Conservation (phyloP, 2,329 filamentous ascomycete genomes). For the Arthrobotrys sinensis region DNA sequence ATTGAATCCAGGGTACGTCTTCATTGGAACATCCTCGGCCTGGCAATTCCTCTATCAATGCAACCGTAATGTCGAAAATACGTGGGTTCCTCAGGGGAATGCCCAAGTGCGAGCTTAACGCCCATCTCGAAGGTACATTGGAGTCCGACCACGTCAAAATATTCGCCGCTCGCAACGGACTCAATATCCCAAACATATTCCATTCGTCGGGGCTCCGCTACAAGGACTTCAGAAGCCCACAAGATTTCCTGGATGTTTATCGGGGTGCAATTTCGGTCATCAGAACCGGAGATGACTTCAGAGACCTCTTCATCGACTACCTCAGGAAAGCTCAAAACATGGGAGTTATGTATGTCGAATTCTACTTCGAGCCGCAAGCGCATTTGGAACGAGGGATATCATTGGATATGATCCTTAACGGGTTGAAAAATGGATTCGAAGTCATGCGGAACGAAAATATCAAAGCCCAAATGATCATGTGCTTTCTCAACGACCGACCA, state of each 20-base stretch:
- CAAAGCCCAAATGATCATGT: slow-evolving; percentile 75
- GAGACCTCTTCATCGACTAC: slow-evolving; percentile 80
- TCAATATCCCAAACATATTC: slow-evolving; percentile 72
- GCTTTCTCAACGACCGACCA: slow-evolving; percentile 80
- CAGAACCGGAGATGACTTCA: slow-evolving; percentile 77
- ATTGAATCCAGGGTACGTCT: too few relatives aligned
- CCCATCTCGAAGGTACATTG: slow-evolving; percentile 83
- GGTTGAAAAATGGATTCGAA: slow-evolving; percentile 79
- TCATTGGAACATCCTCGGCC: too few relatives aligned
- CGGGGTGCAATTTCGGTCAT: slow-evolving; percentile 82
- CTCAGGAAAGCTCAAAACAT: slow-evolving; percentile 77
- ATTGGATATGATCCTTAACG: slow-evolving; percentile 76
- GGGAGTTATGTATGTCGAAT: slow-evolving; percentile 80
- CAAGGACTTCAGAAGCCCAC: slow-evolving; percentile 77
- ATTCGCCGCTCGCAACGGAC: slow-evolving; percentile 77
- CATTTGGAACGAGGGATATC: slow-evolving; percentile 77
- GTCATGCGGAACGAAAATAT: slow-evolving; percentile 8
- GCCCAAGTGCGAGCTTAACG: slow-evolving; percentile 84
- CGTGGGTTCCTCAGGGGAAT: too few relatives aligned
- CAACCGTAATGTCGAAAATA: too few relatives aligned
- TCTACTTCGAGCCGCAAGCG: slow-evolving; percentile 86
- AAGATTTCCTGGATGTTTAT: slow-evolving; percentile 85
- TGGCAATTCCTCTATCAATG: too few relatives aligned
- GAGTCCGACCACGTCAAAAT: slow-evolving; percentile 79
- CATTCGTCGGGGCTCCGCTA: slow-evolving; percentile 70